These are phyloP conservation scores for Botrytis cinerea DNA, from an alignment of 2,329 filamentous ascomycete genomes.

Conservation along the genomic window DNA sequence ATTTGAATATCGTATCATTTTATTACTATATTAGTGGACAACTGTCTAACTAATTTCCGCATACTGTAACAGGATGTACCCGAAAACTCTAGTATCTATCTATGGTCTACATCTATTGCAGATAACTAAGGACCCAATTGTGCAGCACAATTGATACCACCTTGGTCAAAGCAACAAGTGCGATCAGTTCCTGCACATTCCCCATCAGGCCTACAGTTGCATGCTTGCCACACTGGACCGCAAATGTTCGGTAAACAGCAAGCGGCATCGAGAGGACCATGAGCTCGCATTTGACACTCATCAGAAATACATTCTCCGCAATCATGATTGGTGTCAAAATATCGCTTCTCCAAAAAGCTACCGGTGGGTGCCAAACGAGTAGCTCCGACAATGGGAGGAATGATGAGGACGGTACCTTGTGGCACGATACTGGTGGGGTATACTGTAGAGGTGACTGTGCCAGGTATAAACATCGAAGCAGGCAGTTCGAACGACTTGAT, in stretches of 20 bases:
- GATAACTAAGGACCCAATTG: background rate
- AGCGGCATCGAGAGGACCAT: fast-evolving
- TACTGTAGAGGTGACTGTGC: background rate
- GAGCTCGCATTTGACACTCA: background rate
- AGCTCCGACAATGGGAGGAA: background rate
- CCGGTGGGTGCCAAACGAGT: background rate
- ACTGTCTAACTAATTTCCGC: background rate
- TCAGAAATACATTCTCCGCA: background rate
- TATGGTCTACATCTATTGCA: background rate
- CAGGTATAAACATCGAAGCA: background rate
- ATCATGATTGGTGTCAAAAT: background rate
- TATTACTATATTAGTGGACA: background rate
- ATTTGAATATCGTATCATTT: background rate
- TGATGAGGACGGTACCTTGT: background rate
- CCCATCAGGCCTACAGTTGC: background rate
- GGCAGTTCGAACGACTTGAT: background rate
- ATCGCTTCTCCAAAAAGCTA: background rate
- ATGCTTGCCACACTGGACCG: background rate
- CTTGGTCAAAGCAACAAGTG: background rate
- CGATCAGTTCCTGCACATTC: background rate
- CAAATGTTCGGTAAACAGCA: background rate
- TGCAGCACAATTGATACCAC: background rate
- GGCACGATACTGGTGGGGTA: background rate
- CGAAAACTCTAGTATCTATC: constrained; percentile 3
- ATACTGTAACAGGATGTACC: constrained; percentile 5